Evolutionary conservation across 1,139 yeast species (phyloP), one percentile per base, ranked within the genome.

Genomic region (Saccharomyces pastorianus): DNA sequence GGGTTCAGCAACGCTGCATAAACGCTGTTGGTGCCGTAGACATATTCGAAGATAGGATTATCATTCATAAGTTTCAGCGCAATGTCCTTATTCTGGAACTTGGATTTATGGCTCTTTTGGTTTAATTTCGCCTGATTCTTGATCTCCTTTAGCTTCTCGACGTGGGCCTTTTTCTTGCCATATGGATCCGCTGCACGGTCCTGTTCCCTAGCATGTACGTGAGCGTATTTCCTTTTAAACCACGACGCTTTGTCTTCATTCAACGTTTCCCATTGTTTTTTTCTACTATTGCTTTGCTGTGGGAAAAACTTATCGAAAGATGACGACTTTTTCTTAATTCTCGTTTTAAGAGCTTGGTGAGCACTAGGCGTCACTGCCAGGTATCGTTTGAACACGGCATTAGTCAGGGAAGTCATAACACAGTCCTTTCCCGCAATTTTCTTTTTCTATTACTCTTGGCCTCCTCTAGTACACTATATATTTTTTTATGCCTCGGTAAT

Each of bases 1-100:
- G 76, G 74, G 8, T 85, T 79, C 27, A 72, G 69, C 53, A 90
- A 71, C 0, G 89, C 95, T 1, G 95, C 85, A 29, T 78, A 63
- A 1, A 90, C 93, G 0, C 95, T 74, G 55, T 87, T 85, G 0
- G 85, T 82, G 4, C 97, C 97, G 65, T 79, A 88, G 1, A 89
- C 70, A 62, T 83, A 84, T 63, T 89, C 96, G 53, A 78, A 70
- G 47, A 82, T 66, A 0, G 90, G 84, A 53, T 74, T 75, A 59
- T 31, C 32, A 1, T 31, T 20, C 49, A 27, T 5, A 25, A 47
- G 32, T 25, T 11, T 28, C 49, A 13, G 32, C 6, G 13, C 41
- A 8, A 5, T 34, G 17, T 26, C 9, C 44, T 28, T 17, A 9
- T 28, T 20, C 1, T 14, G 54, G 47, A 57, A 61, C 51, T 59